Evolutionary conservation across 192 early-diverging fungal genomes (phyloP).

Genomic region (Helicostylum pulchrum): DNA sequence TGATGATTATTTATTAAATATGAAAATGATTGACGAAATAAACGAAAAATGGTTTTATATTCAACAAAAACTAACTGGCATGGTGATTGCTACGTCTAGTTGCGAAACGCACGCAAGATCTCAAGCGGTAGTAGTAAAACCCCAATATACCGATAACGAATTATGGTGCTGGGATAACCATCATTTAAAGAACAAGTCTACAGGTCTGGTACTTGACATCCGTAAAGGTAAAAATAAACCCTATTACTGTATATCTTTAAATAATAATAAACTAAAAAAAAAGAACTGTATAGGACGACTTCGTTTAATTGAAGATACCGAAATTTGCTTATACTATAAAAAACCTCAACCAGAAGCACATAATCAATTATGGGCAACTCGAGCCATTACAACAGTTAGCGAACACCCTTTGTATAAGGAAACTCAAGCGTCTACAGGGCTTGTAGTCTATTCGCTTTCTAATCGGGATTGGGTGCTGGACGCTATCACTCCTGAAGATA

Average conservation of each 20-base stretch:
- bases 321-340: conserved; percentile 23
- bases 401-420: not conserved
- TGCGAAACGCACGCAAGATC: conserved; percentile 7
- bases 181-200: conserved; percentile 28
- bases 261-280: conserved; percentile 21
- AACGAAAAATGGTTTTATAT: conserved; percentile 26
- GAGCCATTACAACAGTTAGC: not conserved
- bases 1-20: too few relatives aligned
- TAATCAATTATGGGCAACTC: conserved; percentile 30
- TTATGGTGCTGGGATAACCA: conserved; percentile 34
- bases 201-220: conserved; percentile 32
- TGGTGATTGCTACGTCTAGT: conserved; percentile 15
- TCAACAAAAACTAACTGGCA: conserved; percentile 14
- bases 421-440: not conserved
- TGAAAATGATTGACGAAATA: too few relatives aligned
- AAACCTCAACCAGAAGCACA: conserved; percentile 22
- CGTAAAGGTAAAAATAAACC: conserved; percentile 27
- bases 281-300: conserved; percentile 26
- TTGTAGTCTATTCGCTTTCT: conserved; percentile 23
- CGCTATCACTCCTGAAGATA: not conserved
- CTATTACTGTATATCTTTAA: not conserved
- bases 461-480: conserved; percentile 37
- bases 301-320: conserved; percentile 38
- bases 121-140: conserved; percentile 26
- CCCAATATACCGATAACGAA: conserved; percentile 14